Base-by-base conservation (phyloP, 768 basidiomycete genomes). In the Amanita muscaria region DNA sequence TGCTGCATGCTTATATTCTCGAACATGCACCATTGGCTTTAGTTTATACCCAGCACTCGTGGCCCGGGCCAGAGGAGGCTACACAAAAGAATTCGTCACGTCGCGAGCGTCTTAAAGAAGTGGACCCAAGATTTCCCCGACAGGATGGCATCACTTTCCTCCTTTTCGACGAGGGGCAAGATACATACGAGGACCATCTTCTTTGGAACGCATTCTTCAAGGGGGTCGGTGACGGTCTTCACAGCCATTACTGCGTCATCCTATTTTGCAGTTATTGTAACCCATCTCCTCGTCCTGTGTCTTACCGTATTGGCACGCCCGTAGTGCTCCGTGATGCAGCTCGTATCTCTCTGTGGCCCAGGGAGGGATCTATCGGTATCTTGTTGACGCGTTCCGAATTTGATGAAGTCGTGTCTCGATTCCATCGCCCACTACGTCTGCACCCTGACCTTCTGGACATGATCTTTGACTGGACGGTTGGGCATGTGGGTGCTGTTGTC, bases 151-250 rank as follows among this genome's bases (percentile, higher is more conserved):
- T 41, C 35, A 21, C 35, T 44, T 44, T 34, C 32, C 34, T 44
- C 16, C 23, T 48, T 19, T 48, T 48, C 47, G 47, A 48, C 24
- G 30, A 48, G 15, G 47, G 29, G 19, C 47, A 48, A 19, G 43
- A 44, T 19, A 16, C 47, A 15, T 38, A 42, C 16, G 9, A 33
- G 47, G 47, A 38, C 18, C 6, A 12, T 14, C 18, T 7, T 38
- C 48, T 49, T 22, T 49, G 48, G 48, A 23, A 46, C 14, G 19
- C 30, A 19, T 40, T 47, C 33, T 48, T 50, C 47, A 50, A 50
- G 40, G 24, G 22, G 37, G 23, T 29, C 15, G n/a, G n/a, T n/a
- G 29, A 16, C 18, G 5, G n/a, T 38, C 21, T 4, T 34, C 19
- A 34, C 33, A 3, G 3, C 18, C 18, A n/a, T 25, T 30, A 32